phyloP scores from a whole-genome alignment of 768 basidiomycete species.

The Pholiota microspora region DNA sequence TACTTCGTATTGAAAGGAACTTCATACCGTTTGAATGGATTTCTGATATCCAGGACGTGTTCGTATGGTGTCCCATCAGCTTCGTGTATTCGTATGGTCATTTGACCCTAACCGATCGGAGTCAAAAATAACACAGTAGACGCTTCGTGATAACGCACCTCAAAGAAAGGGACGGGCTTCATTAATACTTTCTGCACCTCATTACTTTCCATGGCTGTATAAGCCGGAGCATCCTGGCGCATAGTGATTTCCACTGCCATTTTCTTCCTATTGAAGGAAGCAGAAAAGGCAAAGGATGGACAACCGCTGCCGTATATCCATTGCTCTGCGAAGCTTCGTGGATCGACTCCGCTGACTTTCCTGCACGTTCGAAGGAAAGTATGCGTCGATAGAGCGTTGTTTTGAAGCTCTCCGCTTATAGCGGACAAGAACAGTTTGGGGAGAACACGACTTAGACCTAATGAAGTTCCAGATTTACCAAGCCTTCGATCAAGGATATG shows the following conservation, averaged over 20 bases:
- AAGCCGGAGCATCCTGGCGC: conserved; percentile 84
- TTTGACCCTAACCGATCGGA: conserved; percentile 68
- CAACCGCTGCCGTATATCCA: conserved; percentile 99
- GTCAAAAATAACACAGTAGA: background rate
- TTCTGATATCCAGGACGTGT: conserved; percentile 91
- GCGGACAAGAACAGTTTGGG: conserved; percentile 95
- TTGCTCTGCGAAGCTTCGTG: conserved; percentile 92
- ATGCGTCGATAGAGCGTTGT: conserved; percentile 86
- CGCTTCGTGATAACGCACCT: conserved; percentile 44
- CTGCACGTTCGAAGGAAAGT: conserved; percentile 89
- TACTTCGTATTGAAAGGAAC: conserved; percentile 99
- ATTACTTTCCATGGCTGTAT: conserved; percentile 66
- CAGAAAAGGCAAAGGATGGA: conserved; percentile 85
- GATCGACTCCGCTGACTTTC: conserved; percentile 91
- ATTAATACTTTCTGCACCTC: conserved; percentile 60
- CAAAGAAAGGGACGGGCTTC: conserved; percentile 88
- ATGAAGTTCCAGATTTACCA: conserved; percentile 92
- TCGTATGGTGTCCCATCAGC: conserved; percentile 99
- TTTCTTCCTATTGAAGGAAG: conserved; percentile 94
- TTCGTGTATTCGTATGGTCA: conserved; percentile 98
- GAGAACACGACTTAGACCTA: conserved; percentile 91
- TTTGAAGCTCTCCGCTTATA: conserved; percentile 84
- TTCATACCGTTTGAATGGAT: conserved; percentile 89
- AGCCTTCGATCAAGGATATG: conserved; percentile 93
- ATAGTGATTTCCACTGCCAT: conserved; percentile 98